phyloP scores from a whole-genome alignment of 495 filamentous ascomycete genomes.

The Xylaria venustula region DNA sequence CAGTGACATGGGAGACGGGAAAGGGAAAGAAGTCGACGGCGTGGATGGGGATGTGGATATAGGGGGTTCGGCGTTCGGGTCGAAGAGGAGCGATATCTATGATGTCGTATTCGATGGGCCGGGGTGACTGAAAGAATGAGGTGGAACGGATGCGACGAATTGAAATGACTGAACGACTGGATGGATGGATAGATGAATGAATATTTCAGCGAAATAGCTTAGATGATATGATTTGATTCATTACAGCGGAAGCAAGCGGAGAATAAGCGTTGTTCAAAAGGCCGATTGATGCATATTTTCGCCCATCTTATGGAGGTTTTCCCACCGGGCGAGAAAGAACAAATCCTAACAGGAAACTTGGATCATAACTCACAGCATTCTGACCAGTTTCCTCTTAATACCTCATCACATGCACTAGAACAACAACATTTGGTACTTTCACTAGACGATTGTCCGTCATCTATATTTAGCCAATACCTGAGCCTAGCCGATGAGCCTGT shows the following conservation, averaged over 20 bases:
- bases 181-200: too few relatives aligned
- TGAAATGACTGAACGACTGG: too few relatives aligned
- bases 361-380: not conserved
- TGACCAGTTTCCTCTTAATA: not conserved
- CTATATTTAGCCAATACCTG: slow-evolving; percentile 16
- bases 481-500: slow-evolving; percentile 12
- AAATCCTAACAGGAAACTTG: not conserved
- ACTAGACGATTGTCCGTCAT: slow-evolving; percentile 2
- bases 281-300: too few relatives aligned
- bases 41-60: not conserved
- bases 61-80: slow-evolving; percentile 1
- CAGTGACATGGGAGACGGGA: slow-evolving; percentile 5
- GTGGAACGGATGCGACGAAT: too few relatives aligned
- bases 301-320: too few relatives aligned
- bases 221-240: not conserved
- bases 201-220: too few relatives aligned
- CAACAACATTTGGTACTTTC: not conserved
- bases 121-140: too few relatives aligned
- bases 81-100: slow-evolving; percentile 29
- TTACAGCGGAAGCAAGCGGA: too few relatives aligned
- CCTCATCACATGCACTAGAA: slow-evolving; percentile 1
- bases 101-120: slow-evolving; percentile 23
- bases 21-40: slow-evolving; percentile 9
- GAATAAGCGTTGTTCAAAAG: not conserved
- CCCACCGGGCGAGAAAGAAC: not conserved